phyloP scores from a whole-genome alignment of 2,329 filamentous ascomycete species.

The Epichloe gansuensis region DNA sequence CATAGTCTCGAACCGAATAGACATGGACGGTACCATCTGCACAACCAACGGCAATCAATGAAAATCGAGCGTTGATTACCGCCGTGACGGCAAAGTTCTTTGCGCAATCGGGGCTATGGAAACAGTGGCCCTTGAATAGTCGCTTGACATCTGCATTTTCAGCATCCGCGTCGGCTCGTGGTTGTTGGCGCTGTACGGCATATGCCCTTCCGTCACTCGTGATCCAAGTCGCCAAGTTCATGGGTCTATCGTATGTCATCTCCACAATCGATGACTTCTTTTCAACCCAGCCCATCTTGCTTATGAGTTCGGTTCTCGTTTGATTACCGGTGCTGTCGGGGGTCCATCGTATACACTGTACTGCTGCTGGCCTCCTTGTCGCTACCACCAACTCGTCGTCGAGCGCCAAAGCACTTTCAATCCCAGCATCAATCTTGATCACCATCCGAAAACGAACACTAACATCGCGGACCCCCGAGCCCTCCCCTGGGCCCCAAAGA shows the following conservation, averaged over 20 bases:
- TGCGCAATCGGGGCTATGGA: slow-evolving; percentile 57
- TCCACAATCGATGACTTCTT: slow-evolving; percentile 65
- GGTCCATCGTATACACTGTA: slow-evolving; percentile 93
- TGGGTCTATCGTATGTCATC: slow-evolving; percentile 89
- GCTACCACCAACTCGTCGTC: slow-evolving; percentile 90
- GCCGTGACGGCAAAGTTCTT: slow-evolving; percentile 54
- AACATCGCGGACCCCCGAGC: slow-evolving; percentile 73
- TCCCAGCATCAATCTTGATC: slow-evolving; percentile 94
- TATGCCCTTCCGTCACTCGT: slow-evolving; percentile 79
- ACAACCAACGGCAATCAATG: slow-evolving; percentile 78
- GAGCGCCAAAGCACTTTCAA: slow-evolving; percentile 72
- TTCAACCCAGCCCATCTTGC: slow-evolving; percentile 72
- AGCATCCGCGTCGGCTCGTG: slow-evolving; percentile 23
- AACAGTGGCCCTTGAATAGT: slow-evolving; percentile 82
- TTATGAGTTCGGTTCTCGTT: slow-evolving; percentile 81
- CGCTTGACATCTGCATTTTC: slow-evolving; percentile 43
- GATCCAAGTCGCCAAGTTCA: slow-evolving; percentile 92
- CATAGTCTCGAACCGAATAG: slow-evolving; percentile 89
- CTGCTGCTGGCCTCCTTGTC: slow-evolving; percentile 80
- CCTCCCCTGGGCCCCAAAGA: slow-evolving; percentile 67
- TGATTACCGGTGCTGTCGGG: slow-evolving; percentile 71
- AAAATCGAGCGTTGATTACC: slow-evolving; percentile 89
- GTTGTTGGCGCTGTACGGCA: slow-evolving; percentile 64
- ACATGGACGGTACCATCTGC: slow-evolving; percentile 67
- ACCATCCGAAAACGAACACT: slow-evolving; percentile 93